Evolutionary conservation across 805 yeast species (phyloP).

Genomic region (Suhomyces prunicola): DNA sequence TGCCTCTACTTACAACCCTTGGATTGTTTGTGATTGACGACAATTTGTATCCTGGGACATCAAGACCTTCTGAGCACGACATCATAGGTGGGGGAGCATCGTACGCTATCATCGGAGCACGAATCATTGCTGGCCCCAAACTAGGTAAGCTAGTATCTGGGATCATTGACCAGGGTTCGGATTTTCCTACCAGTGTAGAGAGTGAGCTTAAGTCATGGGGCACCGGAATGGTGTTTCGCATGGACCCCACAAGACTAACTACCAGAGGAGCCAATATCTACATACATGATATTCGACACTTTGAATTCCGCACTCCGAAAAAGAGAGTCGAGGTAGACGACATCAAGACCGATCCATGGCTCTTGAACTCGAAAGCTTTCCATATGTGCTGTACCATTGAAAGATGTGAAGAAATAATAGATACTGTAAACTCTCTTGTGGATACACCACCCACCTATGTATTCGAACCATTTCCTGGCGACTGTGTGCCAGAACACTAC

Average conservation of each 20-base stretch:
- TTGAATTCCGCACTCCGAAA: constrained; percentile 62
- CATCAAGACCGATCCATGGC: constrained; percentile 34
- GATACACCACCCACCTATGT: constrained; percentile 43
- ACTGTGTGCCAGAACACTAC: constrained; percentile 52
- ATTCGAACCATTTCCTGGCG: constrained; percentile 88
- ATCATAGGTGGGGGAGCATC: constrained; percentile 91
- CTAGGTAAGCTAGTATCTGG: constrained; percentile 49
- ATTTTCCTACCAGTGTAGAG: constrained; percentile 56
- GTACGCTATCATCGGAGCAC: constrained; percentile 71
- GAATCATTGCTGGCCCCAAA: constrained; percentile 46
- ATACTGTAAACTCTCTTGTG: constrained; percentile 8
- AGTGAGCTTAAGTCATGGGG: constrained; percentile 55
- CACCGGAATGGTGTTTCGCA: constrained; percentile 56
- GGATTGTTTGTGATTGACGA: constrained; percentile 94
- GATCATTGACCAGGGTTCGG: constrained; percentile 76
- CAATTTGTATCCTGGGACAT: constrained; percentile 52
- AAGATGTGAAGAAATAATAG: constrained; percentile 51
- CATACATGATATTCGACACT: constrained; percentile 51
- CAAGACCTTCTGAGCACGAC: constrained; percentile 37
- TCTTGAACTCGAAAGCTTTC: constrained; percentile 42
- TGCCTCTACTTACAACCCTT: constrained; percentile 50
- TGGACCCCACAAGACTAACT: constrained; percentile 53
- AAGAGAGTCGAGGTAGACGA: constrained; percentile 58
- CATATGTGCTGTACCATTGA: constrained; percentile 77
- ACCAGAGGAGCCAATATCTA: constrained; percentile 82